Conservation (phyloP, 768 basidiomycete genomes). For the Tricholoma matsutake region DNA sequence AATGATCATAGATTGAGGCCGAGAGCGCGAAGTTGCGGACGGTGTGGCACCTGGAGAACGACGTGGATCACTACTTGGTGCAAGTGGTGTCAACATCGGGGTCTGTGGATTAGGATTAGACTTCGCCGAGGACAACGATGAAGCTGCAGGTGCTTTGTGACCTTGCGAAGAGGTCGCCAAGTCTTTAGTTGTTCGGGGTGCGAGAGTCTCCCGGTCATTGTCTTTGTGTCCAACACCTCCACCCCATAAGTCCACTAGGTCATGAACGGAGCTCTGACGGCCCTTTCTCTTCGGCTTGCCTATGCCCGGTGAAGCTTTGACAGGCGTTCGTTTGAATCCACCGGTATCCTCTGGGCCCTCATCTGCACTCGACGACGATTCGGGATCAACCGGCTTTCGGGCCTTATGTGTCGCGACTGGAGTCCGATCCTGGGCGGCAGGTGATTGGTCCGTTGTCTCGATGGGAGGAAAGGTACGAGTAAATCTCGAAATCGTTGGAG, state of each 20-base stretch:
- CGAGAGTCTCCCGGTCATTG: conserved; percentile 27
- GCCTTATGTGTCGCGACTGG: conserved; percentile 27
- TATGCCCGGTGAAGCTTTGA: conserved; percentile 23
- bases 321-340: conserved; percentile 24
- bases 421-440: conserved; percentile 49
- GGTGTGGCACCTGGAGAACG: conserved; percentile 16
- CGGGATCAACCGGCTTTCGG: conserved; percentile 24
- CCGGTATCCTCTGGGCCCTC: conserved; percentile 52
- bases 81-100: conserved; percentile 7
- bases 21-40: conserved; percentile 44
- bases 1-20: conserved; percentile 82
- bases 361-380: conserved; percentile 56
- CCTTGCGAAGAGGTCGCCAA: neutral
- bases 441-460: conserved; percentile 20
- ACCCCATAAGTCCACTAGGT: conserved; percentile 77
- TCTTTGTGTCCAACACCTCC: conserved; percentile 48
- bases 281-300: conserved; percentile 39
- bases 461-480: conserved; percentile 35
- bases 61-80: neutral
- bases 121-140: conserved; percentile 3
- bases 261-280: conserved; percentile 82
- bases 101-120: neutral
- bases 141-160: conserved; percentile 2
- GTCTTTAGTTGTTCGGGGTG: conserved; percentile 11
- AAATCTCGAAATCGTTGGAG: conserved; percentile 38